phyloP scores from a whole-genome alignment of 257 asterid species.

The Fraxinus cuspidata region DNA sequence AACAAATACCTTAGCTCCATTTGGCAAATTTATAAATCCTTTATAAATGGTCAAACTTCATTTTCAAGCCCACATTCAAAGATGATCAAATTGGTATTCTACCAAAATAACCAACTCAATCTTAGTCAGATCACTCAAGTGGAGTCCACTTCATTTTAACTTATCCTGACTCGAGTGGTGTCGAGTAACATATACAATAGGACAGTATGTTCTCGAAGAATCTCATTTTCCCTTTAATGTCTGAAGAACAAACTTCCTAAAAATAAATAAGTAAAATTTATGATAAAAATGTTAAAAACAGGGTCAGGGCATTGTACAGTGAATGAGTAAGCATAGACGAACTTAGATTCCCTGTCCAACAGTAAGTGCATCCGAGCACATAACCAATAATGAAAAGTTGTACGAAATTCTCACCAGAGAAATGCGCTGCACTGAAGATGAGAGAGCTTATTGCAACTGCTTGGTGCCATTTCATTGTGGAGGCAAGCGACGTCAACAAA shows the following conservation, averaged over 20 bases:
- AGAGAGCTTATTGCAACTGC: slow-evolving; percentile 68
- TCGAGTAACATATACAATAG: neutral
- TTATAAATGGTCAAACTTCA: too few relatives aligned
- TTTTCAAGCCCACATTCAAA: too few relatives aligned
- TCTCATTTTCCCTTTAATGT: neutral
- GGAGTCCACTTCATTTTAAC: neutral
- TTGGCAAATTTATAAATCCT: too few relatives aligned
- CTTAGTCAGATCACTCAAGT: neutral
- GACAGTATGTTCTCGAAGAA: neutral
- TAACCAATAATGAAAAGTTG: slow-evolving; percentile 62
- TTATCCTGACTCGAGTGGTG: too few relatives aligned
- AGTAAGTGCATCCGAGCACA: slow-evolving; percentile 73
- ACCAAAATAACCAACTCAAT: neutral
- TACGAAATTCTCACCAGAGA: slow-evolving; percentile 72
- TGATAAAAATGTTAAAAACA: slow-evolving; percentile 48
- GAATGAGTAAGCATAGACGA: slow-evolving; percentile 67
- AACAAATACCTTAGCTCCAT: too few relatives aligned
- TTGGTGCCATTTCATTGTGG: slow-evolving; percentile 69
- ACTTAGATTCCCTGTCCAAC: slow-evolving; percentile 80
- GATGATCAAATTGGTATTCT: neutral
- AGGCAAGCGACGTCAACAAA: slow-evolving; percentile 64
- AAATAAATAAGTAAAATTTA: slow-evolving; percentile 21
- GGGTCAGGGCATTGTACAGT: slow-evolving; percentile 67
- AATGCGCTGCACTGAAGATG: slow-evolving; percentile 75
- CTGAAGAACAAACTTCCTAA: neutral